Conservation (phyloP, 2,329 filamentous ascomycete genomes). For the Botryotinia convoluta region DNA sequence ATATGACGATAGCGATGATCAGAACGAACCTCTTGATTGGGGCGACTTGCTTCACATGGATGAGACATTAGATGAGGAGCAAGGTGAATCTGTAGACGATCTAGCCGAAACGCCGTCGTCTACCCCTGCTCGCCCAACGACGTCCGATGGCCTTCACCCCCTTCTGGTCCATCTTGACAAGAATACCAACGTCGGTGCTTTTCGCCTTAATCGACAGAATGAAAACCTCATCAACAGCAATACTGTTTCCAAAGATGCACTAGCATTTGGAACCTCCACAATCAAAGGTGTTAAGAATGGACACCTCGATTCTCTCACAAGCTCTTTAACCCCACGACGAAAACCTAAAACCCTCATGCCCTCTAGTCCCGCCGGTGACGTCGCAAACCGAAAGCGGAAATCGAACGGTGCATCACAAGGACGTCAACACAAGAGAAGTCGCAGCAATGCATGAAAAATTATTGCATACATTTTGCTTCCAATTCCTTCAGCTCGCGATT, state of each 20-base stretch:
- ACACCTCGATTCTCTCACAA: slow-evolving; percentile 62
- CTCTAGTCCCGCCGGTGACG: slow-evolving; percentile 32
- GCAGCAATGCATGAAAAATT: slow-evolving; percentile 23
- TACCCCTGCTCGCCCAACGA: slow-evolving; percentile 51
- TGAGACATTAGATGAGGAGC: slow-evolving; percentile 16
- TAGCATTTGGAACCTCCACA: slow-evolving; percentile 60
- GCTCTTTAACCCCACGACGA: slow-evolving; percentile 66
- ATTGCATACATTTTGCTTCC: neutral
- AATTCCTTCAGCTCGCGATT: neutral
- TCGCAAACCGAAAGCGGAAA: slow-evolving; percentile 33
- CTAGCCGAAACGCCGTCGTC: slow-evolving; percentile 34
- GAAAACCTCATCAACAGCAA: slow-evolving; percentile 51
- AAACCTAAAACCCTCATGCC: slow-evolving; percentile 39
- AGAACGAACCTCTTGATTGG: slow-evolving; percentile 73
- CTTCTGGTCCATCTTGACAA: slow-evolving; percentile 64
- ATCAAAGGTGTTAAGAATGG: slow-evolving; percentile 63
- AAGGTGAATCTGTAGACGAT: slow-evolving; percentile 17
- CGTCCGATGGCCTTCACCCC: slow-evolving; percentile 47
- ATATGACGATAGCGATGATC: slow-evolving; percentile 52
- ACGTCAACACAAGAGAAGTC: slow-evolving; percentile 32
- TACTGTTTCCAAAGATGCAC: slow-evolving; percentile 59
- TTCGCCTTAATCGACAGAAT: slow-evolving; percentile 62
- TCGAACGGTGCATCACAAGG: slow-evolving; percentile 27
- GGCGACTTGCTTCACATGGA: slow-evolving; percentile 48
- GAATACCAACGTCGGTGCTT: slow-evolving; percentile 69